Evolutionary conservation across 139 green algal genomes (phyloP).

Genomic region (Micractinium sp.): DNA sequence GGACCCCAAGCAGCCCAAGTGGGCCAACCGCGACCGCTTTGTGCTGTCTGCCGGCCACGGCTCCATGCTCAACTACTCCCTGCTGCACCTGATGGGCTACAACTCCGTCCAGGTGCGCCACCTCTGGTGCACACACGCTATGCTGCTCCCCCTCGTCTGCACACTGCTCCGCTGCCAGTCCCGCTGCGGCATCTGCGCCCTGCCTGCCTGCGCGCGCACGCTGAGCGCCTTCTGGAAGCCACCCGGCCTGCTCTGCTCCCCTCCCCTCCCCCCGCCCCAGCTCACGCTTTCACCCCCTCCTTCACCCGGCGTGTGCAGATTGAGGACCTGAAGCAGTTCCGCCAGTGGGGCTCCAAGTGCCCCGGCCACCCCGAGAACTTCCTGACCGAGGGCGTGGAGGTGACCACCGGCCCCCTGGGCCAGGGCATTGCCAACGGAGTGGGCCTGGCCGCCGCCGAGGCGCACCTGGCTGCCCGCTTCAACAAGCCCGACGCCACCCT

Average conservation of each 20-base stretch:
- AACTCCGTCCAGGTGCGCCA: slow-evolving; percentile 29
- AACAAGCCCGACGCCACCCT: slow-evolving; percentile 95
- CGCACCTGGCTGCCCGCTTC: slow-evolving; percentile 96
- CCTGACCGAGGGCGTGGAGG: slow-evolving; percentile 93
- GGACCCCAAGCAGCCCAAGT: slow-evolving; percentile 95
- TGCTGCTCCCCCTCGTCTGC: background rate
- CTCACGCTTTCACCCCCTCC: background rate
- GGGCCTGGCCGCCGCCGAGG: slow-evolving; percentile 93
- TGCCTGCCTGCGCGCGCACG: too few relatives aligned
- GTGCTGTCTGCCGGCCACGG: slow-evolving; percentile 98
- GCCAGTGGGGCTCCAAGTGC: slow-evolving; percentile 93
- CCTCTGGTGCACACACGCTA: background rate
- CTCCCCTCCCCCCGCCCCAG: too few relatives aligned
- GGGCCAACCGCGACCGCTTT: slow-evolving; percentile 97
- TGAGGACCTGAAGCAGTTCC: slow-evolving; percentile 97
- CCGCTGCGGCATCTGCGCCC: too few relatives aligned
- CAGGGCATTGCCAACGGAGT: slow-evolving; percentile 97
- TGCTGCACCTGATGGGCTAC: slow-evolving; percentile 97
- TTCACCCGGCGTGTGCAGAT: slow-evolving; percentile 61
- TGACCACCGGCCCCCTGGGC: slow-evolving; percentile 97
- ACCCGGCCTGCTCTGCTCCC: too few relatives aligned
- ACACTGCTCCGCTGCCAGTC: background rate
- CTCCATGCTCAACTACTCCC: slow-evolving; percentile 99
- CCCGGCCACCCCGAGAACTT: slow-evolving; percentile 99
- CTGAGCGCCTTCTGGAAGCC: too few relatives aligned